Conservation (phyloP, 768 basidiomycete genomes). For the Hericium alpestre region DNA sequence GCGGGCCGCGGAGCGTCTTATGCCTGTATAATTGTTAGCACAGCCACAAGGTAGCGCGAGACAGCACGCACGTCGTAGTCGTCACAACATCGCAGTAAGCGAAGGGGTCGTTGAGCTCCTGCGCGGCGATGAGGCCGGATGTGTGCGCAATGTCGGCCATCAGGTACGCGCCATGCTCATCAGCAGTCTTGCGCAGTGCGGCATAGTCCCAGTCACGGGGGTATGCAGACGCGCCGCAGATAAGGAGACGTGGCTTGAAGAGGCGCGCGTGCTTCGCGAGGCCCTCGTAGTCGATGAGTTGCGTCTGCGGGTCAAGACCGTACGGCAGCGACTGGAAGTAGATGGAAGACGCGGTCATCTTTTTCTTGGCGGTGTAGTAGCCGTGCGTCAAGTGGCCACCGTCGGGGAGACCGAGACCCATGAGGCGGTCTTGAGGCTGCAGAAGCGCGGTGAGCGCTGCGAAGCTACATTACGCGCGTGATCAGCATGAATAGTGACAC, state of each 20-base stretch:
- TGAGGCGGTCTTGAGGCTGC: constrained; percentile 94
- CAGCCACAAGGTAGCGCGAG: not conserved
- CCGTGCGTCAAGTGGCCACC: constrained; percentile 97
- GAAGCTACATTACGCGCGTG: constrained; percentile 45
- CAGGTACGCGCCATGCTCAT: constrained; percentile 83
- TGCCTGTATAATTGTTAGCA: constrained; percentile 40
- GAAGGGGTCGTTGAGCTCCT: constrained; percentile 85
- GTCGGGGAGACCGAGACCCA: constrained; percentile 97
- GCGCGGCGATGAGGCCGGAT: constrained; percentile 87
- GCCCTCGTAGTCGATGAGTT: constrained; percentile 80
- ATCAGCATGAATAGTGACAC: not conserved
- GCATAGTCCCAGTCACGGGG: constrained; percentile 97
- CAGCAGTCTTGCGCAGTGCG: constrained; percentile 67
- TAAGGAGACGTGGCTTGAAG: constrained; percentile 90
- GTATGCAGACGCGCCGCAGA: constrained; percentile 98
- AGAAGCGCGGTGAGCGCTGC: constrained; percentile 92
- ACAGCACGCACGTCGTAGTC: constrained; percentile 72
- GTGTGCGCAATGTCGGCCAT: constrained; percentile 98
- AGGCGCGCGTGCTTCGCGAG: constrained; percentile 81
- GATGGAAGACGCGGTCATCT: constrained; percentile 99
- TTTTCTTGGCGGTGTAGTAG: constrained; percentile 98
- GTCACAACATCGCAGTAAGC: constrained; percentile 95
- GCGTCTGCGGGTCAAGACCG: constrained; percentile 66
- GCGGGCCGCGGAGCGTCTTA: constrained; percentile 97
- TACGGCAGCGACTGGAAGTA: constrained; percentile 99